Conservation (phyloP, 129 eudicot species). For the Flaveria brownii region DNA sequence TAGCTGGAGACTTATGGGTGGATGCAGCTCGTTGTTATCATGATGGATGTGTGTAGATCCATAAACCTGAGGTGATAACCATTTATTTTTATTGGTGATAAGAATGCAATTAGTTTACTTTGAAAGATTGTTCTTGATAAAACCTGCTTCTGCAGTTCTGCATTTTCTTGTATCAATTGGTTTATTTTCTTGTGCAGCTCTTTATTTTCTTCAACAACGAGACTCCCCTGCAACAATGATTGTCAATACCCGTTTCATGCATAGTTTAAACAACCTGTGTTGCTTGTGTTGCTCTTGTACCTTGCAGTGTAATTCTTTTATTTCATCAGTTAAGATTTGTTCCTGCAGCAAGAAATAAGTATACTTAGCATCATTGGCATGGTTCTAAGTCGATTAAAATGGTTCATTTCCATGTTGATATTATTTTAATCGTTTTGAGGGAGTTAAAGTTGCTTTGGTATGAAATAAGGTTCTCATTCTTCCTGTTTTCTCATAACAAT, state of each 20-base stretch:
- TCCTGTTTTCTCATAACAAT: neutral
- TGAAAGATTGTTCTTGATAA: conserved; percentile 1
- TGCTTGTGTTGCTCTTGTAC: conserved; percentile 34
- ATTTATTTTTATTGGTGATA: conserved; percentile 9
- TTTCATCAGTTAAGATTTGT: conserved; percentile 49
- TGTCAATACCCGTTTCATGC: conserved; percentile 22
- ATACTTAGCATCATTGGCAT: conserved; percentile 4
- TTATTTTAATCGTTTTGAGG: too few species aligned
- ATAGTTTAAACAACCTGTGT: neutral
- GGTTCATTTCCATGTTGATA: neutral
- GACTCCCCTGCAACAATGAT: conserved; percentile 52
- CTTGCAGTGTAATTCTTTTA: conserved; percentile 55
- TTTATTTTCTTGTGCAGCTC: conserved; percentile 57
- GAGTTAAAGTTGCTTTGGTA: neutral
- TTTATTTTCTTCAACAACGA: conserved; percentile 61
- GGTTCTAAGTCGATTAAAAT: neutral
- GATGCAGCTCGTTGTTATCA: conserved; percentile 40
- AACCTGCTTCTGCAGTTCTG: conserved; percentile 69
- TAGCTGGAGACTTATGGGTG: conserved; percentile 63
- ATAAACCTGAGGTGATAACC: conserved; percentile 51
- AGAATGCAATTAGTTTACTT: conserved; percentile 11
- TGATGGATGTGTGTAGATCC: conserved; percentile 33
- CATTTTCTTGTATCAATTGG: conserved; percentile 53
- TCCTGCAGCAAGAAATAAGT: conserved; percentile 51
- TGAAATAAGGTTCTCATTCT: neutral